A percentile compares a stretch with the other conserved stretches of the same genome.
Conservation (phyloP, 2,329 filamentous ascomycete species). For the Alternaria arborescens region DNA sequence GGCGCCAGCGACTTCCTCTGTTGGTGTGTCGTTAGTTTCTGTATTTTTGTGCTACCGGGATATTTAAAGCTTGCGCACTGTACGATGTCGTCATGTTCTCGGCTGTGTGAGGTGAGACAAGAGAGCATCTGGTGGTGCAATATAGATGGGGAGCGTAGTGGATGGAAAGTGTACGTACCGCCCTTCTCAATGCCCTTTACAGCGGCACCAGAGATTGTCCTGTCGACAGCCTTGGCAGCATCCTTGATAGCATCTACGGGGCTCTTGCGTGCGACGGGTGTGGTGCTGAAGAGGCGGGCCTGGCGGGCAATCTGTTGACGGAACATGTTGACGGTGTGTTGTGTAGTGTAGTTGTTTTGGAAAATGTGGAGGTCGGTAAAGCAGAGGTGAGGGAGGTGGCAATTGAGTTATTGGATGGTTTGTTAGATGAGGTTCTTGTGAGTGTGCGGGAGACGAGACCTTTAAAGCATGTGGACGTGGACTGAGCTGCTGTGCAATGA, state of each 20-base stretch:
- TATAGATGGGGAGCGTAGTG: background rate
- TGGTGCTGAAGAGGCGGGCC: conserved; percentile 64
- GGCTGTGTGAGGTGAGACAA: conserved; percentile 4
- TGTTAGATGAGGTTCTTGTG: conserved; percentile 11
- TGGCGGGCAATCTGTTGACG: conserved; percentile 56
- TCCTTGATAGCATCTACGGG: conserved; percentile 66
- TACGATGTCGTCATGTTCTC: conserved; percentile 23
- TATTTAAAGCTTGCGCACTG: background rate
- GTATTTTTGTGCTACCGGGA: background rate
- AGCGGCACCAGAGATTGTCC: conserved; percentile 62
- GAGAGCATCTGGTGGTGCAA: conserved; percentile 11
- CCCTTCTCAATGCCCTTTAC: conserved; percentile 71
- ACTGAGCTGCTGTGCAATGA: conserved; percentile 25
- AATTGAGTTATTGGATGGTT: conserved; percentile 16
- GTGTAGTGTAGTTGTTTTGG: conserved; percentile 9
- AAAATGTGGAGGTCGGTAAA: conserved; percentile 5
- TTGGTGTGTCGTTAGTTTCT: conserved; percentile 20
- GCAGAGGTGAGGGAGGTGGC: background rate
- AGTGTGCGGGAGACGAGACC: conserved; percentile 18
- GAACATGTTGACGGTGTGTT: conserved; percentile 53
- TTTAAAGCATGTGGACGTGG: conserved; percentile 26
- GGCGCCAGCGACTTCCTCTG: conserved; percentile 61
- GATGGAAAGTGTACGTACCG: conserved; percentile 56
- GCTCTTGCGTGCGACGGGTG: conserved; percentile 59
- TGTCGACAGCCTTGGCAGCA: conserved; percentile 65